Conservation (phyloP, 176 grass and related monocot species). For the Carex cristatella region DNA sequence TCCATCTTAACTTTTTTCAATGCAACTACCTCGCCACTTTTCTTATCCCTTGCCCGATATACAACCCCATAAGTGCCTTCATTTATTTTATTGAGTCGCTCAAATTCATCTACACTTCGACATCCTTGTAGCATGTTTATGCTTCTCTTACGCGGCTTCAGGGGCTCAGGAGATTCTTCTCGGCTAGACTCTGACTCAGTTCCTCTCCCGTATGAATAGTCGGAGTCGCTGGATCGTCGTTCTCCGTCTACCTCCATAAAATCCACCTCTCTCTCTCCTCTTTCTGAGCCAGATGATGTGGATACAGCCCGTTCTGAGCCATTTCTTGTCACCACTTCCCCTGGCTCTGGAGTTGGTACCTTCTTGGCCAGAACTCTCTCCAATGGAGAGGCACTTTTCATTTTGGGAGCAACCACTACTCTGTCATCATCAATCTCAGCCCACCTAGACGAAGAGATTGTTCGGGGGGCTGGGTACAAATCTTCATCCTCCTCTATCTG, state of each 20-base stretch:
- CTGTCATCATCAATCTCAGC: slow-evolving; percentile 45
- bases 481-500: slow-evolving; percentile 44
- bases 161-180: slow-evolving; percentile 40
- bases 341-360: slow-evolving; percentile 37
- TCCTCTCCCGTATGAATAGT: slow-evolving; percentile 18
- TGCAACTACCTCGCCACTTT: slow-evolving; percentile 84
- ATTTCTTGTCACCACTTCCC: slow-evolving; percentile 34
- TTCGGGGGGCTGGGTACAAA: slow-evolving; percentile 29
- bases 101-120: slow-evolving; percentile 88
- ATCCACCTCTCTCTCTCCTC: slow-evolving; percentile 27
- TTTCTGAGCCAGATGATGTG: slow-evolving; percentile 34
- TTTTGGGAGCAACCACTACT: neutral
- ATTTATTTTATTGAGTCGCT: slow-evolving; percentile 83
- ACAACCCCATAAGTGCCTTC: slow-evolving; percentile 97
- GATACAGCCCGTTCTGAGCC: slow-evolving; percentile 39
- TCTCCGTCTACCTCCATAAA: slow-evolving; percentile 41
- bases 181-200: slow-evolving; percentile 24
- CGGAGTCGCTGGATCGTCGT: slow-evolving; percentile 16
- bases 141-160: slow-evolving; percentile 31
- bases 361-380: slow-evolving; percentile 28
- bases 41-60: slow-evolving; percentile 81
- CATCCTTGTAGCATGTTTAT: slow-evolving; percentile 91
- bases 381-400: slow-evolving; percentile 16
- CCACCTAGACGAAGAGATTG: slow-evolving; percentile 80
- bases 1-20: slow-evolving; percentile 96